phyloP scores from a whole-genome alignment of 2,329 filamentous ascomycete species.

The Bipolaris cookei region DNA sequence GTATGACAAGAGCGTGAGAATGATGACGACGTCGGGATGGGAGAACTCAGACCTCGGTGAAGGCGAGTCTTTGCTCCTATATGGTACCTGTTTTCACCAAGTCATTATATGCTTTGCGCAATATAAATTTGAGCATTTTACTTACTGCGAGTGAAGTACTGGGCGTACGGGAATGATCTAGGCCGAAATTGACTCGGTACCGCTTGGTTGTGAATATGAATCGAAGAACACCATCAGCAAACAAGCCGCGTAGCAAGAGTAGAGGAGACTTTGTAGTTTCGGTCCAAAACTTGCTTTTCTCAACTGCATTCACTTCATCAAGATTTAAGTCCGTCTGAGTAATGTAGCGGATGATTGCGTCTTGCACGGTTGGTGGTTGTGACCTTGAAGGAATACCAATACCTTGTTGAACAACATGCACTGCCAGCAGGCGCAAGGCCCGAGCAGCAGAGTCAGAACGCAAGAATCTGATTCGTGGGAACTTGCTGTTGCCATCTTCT shows the following conservation, averaged over 20 bases:
- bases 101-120: not conserved
- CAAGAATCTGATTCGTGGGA: slow-evolving; percentile 60
- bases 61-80: slow-evolving; percentile 68
- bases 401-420: slow-evolving; percentile 54
- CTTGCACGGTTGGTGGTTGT: slow-evolving; percentile 40
- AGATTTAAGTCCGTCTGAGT: slow-evolving; percentile 40
- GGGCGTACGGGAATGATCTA: slow-evolving; percentile 59
- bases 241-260: slow-evolving; percentile 61
- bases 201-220: slow-evolving; percentile 64
- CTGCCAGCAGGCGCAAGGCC: slow-evolving; percentile 34
- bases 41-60: slow-evolving; percentile 69
- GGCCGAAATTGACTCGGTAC: slow-evolving; percentile 70
- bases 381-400: slow-evolving; percentile 55
- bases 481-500: slow-evolving; percentile 42
- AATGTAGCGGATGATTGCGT: slow-evolving; percentile 56
- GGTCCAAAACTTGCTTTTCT: slow-evolving; percentile 47
- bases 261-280: slow-evolving; percentile 46
- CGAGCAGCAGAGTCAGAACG: slow-evolving; percentile 43
- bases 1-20: slow-evolving; percentile 70
- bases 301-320: slow-evolving; percentile 35
- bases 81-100: slow-evolving; percentile 57
- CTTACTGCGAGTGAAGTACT: slow-evolving; percentile 53
- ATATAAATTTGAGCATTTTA: too few relatives aligned
- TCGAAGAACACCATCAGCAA: slow-evolving; percentile 61
- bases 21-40: slow-evolving; percentile 70